Base-by-base conservation (phyloP, 305 asterid genomes). In the Rubia tinctorum region DNA sequence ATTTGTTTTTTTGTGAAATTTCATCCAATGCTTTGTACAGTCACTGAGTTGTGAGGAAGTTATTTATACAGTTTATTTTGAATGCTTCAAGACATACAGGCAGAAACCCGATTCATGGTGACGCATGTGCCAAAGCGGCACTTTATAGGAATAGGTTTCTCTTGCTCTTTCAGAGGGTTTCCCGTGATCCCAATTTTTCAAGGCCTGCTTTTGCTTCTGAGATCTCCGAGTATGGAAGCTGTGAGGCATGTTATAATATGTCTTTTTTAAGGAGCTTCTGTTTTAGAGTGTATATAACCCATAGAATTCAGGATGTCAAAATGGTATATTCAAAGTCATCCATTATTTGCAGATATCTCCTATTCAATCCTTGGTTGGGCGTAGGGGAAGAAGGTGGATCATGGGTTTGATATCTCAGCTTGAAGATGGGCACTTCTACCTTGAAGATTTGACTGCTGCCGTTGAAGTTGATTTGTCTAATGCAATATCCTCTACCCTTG, bases 351-450 rank as follows among this genome's bases (percentile, higher is more conserved):
- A 94, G 99, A 88, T 94, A 80, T 89, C 98, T 59, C 90, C 91
- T 40, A 90, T 94, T 79, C 96, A 92, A 82, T 92, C 99, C 68
- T 85, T 94, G 75, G 98, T 93, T 80, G 98, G 99, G 71, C 90
- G 84, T 73, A 86, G 73, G 42, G 97, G 97, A 60, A 89, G 86
- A 80, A 90, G 85, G 83, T 90, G 98, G 97, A 90, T 94, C 65
- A 90, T 94, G 97, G 99, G 99, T 49, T 84, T 94, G 66, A 94
- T 94, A 84, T 92, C 96, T 79, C 99, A 92, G 86, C 79, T 94
- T 83, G 99, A 95, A 81, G 99, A 95, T 83, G 97, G 96, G 47
- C 99, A 95, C 82, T 95, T 95, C 84, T 92, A 84, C 88, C 89
- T 95, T 90, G 99, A 95, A 87, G 99, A 95, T 87, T 85, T 95